Conservation (phyloP, 225 moss, liverwort and hornwort species). For the Pseudisothecium myosuroides region DNA sequence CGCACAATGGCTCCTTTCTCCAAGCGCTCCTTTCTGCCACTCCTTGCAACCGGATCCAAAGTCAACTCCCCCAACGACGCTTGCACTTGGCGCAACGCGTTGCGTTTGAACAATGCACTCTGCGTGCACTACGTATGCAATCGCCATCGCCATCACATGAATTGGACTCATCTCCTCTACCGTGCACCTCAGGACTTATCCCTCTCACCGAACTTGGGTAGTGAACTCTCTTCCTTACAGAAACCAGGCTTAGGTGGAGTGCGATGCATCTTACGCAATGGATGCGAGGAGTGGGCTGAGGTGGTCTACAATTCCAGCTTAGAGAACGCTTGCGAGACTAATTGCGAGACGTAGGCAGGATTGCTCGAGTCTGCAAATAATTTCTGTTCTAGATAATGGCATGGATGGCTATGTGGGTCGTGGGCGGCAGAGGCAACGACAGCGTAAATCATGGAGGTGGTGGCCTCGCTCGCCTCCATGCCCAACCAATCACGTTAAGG, state of each 20-base stretch:
- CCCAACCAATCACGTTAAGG: background rate
- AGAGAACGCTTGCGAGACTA: background rate
- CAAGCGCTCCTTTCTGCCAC: background rate
- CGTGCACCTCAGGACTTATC: background rate
- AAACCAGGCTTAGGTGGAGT: no score
- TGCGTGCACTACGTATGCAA: background rate
- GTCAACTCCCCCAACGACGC: background rate
- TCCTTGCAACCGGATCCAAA: background rate
- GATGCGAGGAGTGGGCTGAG: background rate
- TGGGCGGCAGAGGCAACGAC: background rate
- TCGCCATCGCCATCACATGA: background rate
- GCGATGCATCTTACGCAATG: no score
- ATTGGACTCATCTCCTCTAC: background rate
- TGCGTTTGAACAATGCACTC: background rate
- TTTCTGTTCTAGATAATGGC: background rate
- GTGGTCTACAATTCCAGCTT: background rate
- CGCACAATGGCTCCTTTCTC: background rate
- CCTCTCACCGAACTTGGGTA: no score
- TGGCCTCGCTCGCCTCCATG: background rate
- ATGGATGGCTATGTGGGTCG: background rate
- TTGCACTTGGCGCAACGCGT: background rate
- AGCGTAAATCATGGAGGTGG: background rate
- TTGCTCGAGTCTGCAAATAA: background rate
- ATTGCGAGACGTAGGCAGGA: background rate
- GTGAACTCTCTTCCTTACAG: no score